Evolutionary conservation across 495 filamentous ascomycete species (phyloP).

Genomic region (Podospora sp.): DNA sequence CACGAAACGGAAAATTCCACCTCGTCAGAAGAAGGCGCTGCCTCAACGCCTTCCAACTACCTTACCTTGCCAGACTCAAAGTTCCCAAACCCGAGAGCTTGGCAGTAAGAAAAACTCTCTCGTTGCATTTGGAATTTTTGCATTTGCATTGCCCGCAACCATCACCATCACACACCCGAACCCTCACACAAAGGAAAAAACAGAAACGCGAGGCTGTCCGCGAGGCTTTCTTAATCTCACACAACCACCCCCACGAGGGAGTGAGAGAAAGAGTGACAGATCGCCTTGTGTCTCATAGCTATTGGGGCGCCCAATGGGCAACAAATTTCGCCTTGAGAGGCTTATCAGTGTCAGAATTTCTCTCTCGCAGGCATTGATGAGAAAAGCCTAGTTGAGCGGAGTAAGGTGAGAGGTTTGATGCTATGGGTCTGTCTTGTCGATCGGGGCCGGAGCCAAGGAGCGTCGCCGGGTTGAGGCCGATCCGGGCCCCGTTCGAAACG

Average conservation of each 20-base stretch:
- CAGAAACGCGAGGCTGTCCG: slow-evolving; percentile 10
- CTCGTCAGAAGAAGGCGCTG: not conserved
- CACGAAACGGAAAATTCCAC: not conserved
- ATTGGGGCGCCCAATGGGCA: not conserved
- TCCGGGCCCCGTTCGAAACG: slow-evolving; percentile 25
- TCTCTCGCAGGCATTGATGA: not conserved
- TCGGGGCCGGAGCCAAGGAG: not conserved
- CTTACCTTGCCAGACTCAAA: not conserved
- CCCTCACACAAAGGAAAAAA: not conserved
- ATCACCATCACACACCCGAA: not conserved
- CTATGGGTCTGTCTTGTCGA: not conserved
- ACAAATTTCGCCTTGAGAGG: not conserved
- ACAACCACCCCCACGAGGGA: not conserved
- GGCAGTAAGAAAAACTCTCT: not conserved
- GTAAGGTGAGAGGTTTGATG: not conserved
- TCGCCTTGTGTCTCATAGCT: not conserved
- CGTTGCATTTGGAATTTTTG: not conserved
- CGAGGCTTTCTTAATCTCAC: slow-evolving; percentile 3
- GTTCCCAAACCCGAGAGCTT: not conserved
- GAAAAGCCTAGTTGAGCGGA: not conserved
- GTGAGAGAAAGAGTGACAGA: not conserved
- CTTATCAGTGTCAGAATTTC: slow-evolving; percentile 4
- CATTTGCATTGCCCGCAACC: slow-evolving; percentile 19
- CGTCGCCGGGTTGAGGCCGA: slow-evolving; percentile 21
- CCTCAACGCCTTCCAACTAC: not conserved